A percentile compares a stretch with the other conserved stretches of the same genome.
phyloP scores from a whole-genome alignment of 1,284 basidiomycete species.

The Pholiota adiposa region DNA sequence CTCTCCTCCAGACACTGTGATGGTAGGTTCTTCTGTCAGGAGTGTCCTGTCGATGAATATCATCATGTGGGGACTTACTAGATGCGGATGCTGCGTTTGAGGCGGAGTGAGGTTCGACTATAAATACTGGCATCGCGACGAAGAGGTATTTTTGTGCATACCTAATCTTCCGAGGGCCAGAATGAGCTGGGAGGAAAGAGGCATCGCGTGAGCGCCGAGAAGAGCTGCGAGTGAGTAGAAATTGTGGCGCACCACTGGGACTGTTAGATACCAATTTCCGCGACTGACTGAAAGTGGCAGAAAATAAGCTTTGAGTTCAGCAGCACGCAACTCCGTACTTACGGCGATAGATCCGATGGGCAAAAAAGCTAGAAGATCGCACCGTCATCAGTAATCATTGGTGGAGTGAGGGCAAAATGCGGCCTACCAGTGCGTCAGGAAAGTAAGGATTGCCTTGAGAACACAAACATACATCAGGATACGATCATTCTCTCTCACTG shows the following conservation, averaged over 20 bases:
- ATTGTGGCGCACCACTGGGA: conserved; percentile 5
- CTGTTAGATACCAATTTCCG: conserved; percentile 12
- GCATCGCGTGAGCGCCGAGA: background rate
- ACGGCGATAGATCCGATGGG: conserved; percentile 20
- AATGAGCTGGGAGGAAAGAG: background rate
- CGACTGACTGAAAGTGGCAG: conserved; percentile 6
- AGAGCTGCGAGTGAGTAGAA: background rate
- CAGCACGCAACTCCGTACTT: background rate
- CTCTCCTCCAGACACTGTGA: conserved; percentile 35
- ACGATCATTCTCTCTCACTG: background rate
- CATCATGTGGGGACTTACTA: conserved; percentile 10
- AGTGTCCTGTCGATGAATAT: background rate
- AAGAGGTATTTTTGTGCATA: background rate
- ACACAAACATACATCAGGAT: background rate
- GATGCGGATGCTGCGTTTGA: conserved; percentile 12
- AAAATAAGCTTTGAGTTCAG: background rate
- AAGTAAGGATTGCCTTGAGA: conserved; percentile 25
- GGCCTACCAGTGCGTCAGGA: conserved; percentile 32
- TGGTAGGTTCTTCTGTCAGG: background rate
- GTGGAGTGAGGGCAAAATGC: background rate
- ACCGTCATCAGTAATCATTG: background rate
- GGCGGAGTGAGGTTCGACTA: background rate
- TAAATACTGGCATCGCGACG: background rate
- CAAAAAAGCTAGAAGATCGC: conserved; percentile 26
- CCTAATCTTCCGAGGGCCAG: conserved; percentile 6